Percentiles rank a stretch among this genome's conserved stretches.
phyloP scores from a whole-genome alignment of 441 rosid genomes.

The Syzygium malaccense region DNA sequence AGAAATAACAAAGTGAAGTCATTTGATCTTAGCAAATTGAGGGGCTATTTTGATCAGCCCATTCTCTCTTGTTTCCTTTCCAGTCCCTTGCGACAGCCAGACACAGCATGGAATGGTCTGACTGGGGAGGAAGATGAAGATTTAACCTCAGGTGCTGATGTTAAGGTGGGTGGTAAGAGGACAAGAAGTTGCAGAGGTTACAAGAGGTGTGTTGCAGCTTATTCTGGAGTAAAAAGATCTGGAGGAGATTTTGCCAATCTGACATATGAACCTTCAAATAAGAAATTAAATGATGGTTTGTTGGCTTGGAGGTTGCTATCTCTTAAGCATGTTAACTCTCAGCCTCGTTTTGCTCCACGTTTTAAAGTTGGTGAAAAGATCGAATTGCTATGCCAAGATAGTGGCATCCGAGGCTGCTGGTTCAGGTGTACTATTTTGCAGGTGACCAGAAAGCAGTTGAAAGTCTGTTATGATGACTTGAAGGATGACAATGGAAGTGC shows the following conservation, averaged over 20 bases:
- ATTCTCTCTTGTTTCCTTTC: constrained; percentile 62
- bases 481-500: constrained; percentile 73
- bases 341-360: constrained; percentile 23
- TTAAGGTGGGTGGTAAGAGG: constrained; percentile 58
- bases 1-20: constrained; percentile 72
- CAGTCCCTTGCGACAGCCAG: constrained; percentile 26
- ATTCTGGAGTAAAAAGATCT: constrained; percentile 21
- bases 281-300: constrained; percentile 39
- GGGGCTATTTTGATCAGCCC: constrained; percentile 81
- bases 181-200: constrained; percentile 34
- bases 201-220: constrained; percentile 27
- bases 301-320: constrained; percentile 43
- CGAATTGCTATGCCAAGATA: constrained; percentile 89
- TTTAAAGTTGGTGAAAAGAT: constrained; percentile 64
- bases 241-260: constrained; percentile 14
- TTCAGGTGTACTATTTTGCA: constrained; percentile 82
- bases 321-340: constrained; percentile 38
- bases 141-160: constrained; percentile 37
- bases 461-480: constrained; percentile 78
- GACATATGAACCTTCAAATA: constrained; percentile 28
- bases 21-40: constrained; percentile 76
- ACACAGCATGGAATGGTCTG: constrained; percentile 26
- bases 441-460: constrained; percentile 54
- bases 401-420: constrained; percentile 99
- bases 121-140: constrained; percentile 52